These are phyloP conservation scores for Auricularia cornea DNA, from an alignment of 768 basidiomycete species.

Conservation along the genomic window DNA sequence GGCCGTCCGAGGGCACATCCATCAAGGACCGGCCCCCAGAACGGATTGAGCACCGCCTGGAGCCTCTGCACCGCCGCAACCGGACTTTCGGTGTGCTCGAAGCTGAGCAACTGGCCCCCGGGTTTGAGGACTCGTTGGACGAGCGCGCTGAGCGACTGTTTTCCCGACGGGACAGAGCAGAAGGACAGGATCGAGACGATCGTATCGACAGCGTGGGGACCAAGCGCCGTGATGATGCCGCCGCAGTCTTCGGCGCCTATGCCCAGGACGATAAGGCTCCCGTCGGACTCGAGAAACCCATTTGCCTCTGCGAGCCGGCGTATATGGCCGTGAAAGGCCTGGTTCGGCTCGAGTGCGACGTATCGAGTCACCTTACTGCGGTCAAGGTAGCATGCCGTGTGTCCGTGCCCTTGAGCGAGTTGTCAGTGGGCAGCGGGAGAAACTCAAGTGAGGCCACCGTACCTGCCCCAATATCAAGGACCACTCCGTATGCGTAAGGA, in stretches of 20 bases:
- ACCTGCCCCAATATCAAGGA: slow-evolving; percentile 67
- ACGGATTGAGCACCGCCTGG: slow-evolving; percentile 65
- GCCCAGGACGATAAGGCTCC: slow-evolving; percentile 14
- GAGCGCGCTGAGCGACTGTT: slow-evolving; percentile 39
- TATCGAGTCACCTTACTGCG: slow-evolving; percentile 11
- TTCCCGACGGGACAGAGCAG: slow-evolving; percentile 54
- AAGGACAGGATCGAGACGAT: slow-evolving; percentile 57
- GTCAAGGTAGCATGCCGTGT: slow-evolving; percentile 11
- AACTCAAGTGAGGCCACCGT: slow-evolving; percentile 4
- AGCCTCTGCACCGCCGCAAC: slow-evolving; percentile 52
- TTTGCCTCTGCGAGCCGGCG: not conserved
- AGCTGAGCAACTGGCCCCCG: slow-evolving; percentile 56
- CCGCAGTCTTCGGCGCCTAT: slow-evolving; percentile 7
- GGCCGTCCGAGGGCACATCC: slow-evolving; percentile 12
- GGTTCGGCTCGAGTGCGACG: slow-evolving; percentile 16
- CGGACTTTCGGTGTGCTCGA: slow-evolving; percentile 60
- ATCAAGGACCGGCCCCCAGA: slow-evolving; percentile 40
- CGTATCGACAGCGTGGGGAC: slow-evolving; percentile 39
- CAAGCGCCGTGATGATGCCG: not conserved
- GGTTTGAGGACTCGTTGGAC: slow-evolving; percentile 48
- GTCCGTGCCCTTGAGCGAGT: slow-evolving; percentile 8
- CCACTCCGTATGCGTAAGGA: slow-evolving; percentile 46
- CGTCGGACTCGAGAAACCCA: not conserved
- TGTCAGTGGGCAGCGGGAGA: not conserved
- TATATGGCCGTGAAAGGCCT: slow-evolving; percentile 9